phyloP scores from a whole-genome alignment of 139 green algal species.

The Nannochloris sp. region DNA sequence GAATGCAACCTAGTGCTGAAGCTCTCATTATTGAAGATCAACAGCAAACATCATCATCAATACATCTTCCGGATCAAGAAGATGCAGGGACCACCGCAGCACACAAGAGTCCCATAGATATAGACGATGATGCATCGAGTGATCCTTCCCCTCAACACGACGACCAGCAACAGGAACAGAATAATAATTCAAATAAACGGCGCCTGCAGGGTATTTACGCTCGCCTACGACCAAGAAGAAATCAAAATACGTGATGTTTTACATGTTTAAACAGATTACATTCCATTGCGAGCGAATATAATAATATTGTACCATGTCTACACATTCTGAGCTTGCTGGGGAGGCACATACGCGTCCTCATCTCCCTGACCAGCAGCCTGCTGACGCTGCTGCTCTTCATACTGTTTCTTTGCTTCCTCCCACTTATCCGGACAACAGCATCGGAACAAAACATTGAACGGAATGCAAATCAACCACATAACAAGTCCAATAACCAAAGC shows the following conservation, averaged over 20 bases:
- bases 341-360: background rate
- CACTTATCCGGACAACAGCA: conserved; percentile 6
- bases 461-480: conserved; percentile 6
- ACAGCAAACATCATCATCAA: background rate
- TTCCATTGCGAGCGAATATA: background rate
- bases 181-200: background rate
- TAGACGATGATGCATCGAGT: background rate
- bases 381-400: conserved; percentile 1
- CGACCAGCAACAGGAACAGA: background rate
- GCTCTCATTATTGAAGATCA: background rate
- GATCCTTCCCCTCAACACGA: background rate
- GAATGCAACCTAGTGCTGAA: background rate
- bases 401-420: background rate
- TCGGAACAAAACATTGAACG: conserved; percentile 4
- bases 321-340: background rate
- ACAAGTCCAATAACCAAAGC: conserved; percentile 1
- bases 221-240: background rate
- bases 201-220: background rate
- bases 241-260: background rate
- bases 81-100: background rate
- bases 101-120: background rate
- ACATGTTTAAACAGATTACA: background rate
- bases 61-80: background rate
- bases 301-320: background rate
- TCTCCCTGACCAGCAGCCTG: background rate